Base-by-base conservation (phyloP, 1,139 yeast species). In the Arxiozyma telluris region DNA sequence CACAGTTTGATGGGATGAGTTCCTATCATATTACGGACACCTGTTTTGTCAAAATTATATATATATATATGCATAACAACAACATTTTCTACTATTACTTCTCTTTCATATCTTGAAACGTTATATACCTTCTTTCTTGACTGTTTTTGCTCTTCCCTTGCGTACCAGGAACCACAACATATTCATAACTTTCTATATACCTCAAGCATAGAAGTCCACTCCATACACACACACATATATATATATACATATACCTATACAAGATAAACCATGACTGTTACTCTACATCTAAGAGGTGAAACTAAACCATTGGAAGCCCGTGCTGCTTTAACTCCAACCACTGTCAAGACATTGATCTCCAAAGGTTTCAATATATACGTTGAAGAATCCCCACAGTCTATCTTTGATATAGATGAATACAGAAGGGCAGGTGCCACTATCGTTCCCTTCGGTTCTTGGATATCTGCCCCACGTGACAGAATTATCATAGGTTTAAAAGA, bases 251-350 rank as follows among this genome's bases (percentile, higher is more conserved):
- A 44, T 1, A 30, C 12, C 44, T 44, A 46, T 9, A 46, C 8
- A 21, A 17, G 15, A 12, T 25, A 8, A 5, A 27, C 11, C 30
- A 57, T 60, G 64, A 41, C 69, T 51, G 86, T 84, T 51, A 81
- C 78, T 52, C 79, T 83, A 62, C 94, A 87, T 64, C 78, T 93
- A 58, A 86, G 98, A 76, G 97, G 97, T 45, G 98, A 93, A 73
- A 87, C 95, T 66, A 93, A 93, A 81, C 96, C 97, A 44, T 76
- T 90, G 66, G 98, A 93, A 76, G 96, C 95, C 61, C 87, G 98
- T 76, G 96, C 98, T 44, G 97, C 96, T 50, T 79, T 93, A 65
- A 90, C 98, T 9, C 98, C 98, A 42, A 73, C 88, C 49, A 87
- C 96, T 50, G 84, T 96, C 64, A 87, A 88, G 74, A 80, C 84